A percentile compares a stretch with the other conserved stretches of the same genome.
phyloP scores from a whole-genome alignment of 768 basidiomycete genomes.

The Dictyophora rubrovolvata region DNA sequence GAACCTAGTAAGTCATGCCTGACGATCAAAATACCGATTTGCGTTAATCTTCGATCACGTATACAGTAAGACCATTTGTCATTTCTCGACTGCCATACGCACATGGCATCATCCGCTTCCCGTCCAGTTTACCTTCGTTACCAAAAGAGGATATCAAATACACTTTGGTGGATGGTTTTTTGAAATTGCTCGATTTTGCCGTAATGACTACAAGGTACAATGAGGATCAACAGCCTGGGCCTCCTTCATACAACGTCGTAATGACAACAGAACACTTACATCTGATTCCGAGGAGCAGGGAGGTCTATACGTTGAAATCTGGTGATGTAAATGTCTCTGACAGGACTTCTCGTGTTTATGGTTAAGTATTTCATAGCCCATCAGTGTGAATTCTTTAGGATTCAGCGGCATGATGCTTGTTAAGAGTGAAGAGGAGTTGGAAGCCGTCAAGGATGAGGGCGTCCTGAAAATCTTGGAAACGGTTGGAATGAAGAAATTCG shows the following conservation, averaged over 20 bases:
- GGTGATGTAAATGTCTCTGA: constrained; percentile 26
- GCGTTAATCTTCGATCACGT: not conserved
- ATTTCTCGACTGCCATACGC: constrained; percentile 63
- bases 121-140: constrained; percentile 27
- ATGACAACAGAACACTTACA: constrained; percentile 79
- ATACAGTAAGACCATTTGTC: constrained; percentile 57
- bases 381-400: constrained; percentile 80
- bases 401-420: constrained; percentile 87
- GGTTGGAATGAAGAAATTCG: constrained; percentile 45
- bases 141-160: constrained; percentile 37
- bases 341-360: not conserved
- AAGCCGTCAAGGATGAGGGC: constrained; percentile 53
- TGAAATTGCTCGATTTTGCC: constrained; percentile 65
- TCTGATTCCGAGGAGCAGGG: constrained; percentile 66
- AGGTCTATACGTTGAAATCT: constrained; percentile 45
- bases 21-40: constrained; percentile 5
- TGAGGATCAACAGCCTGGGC: constrained; percentile 47
- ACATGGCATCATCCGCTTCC: constrained; percentile 64
- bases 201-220: constrained; percentile 66
- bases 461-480: constrained; percentile 50
- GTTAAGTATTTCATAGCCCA: constrained; percentile 11
- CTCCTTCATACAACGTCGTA: constrained; percentile 75
- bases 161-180: constrained; percentile 48
- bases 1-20: constrained; percentile 33
- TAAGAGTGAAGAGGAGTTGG: constrained; percentile 69